Evolutionary conservation across 192 early-diverging fungal species (phyloP), one percentile per base, ranked within the genome.

Genomic region (Coemansia sp.): DNA sequence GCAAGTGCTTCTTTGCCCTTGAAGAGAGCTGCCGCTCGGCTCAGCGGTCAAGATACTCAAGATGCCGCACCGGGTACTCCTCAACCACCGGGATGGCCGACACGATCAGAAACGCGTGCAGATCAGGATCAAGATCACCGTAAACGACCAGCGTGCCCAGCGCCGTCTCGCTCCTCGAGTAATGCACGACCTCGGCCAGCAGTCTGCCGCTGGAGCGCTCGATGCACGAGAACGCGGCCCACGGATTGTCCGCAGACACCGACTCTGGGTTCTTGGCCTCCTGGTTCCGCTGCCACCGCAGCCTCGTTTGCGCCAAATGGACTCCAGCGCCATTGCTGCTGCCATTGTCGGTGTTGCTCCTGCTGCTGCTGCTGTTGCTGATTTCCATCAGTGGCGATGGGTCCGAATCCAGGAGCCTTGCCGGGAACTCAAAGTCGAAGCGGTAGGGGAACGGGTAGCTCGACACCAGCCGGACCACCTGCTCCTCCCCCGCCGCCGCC

Each of bases 91-190:
- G 52, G 15, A 76, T 70, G 5, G 74, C 68, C n/a, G 79, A 74
- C 6, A 82, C 65, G 2, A 76, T 67, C 64, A 82, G 56, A 52
- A 82, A 71, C 65, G 67, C 69, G 16, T 74, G 68, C 61, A 70
- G 16, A 2, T 64, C 68, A 2, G 63, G 48, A 12, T 54, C 68
- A 47, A 76, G 21, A 1, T 76, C 74, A 13, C 70, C 71, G 39
- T 75, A 65, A n/a, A 82, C 32, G 13, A 74, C 53, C 26, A 82
- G 40, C 6, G 79, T 74, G 40, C 74, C 79, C 59, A 82, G 49
- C 10, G 54, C 44, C 40, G 64, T 15, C 8, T 64, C 61, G 16
- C 44, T 19, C 37, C 39, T 38, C 8, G 63, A 47, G 23, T 63
- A 61, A 3, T 65, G 50, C 16, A 72, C 63, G n/a, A 83, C 54